Conservation (phyloP, 192 early-diverging fungal species). For the Podila minutissima region DNA sequence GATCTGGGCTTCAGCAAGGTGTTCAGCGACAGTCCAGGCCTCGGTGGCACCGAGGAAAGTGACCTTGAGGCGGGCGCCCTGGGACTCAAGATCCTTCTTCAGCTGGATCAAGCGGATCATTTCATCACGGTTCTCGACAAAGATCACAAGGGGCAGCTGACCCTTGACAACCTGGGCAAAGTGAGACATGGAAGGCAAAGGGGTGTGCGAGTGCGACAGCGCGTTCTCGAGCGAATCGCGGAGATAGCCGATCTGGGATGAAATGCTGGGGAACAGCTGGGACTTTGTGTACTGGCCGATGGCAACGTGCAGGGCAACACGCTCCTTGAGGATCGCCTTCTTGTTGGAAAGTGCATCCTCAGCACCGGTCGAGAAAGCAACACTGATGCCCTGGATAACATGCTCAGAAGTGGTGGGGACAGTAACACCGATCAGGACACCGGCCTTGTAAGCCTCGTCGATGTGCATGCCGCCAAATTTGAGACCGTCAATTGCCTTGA, state of each 20-base stretch:
- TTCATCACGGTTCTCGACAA: slow-evolving; percentile 61
- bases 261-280: slow-evolving; percentile 52
- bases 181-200: neutral
- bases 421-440: slow-evolving; percentile 65
- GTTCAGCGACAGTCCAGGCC: slow-evolving; percentile 65
- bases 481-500: slow-evolving; percentile 69
- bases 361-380: slow-evolving; percentile 70
- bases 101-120: slow-evolving; percentile 67
- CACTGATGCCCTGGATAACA: slow-evolving; percentile 62
- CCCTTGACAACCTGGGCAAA: slow-evolving; percentile 54
- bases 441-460: slow-evolving; percentile 58
- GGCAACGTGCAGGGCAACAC: slow-evolving; percentile 63
- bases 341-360: slow-evolving; percentile 25
- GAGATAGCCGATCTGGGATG: slow-evolving; percentile 57
- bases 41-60: slow-evolving; percentile 73
- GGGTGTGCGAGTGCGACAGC: slow-evolving; percentile 8
- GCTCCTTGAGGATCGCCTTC: slow-evolving; percentile 53
- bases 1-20: slow-evolving; percentile 59
- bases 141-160: slow-evolving; percentile 52
- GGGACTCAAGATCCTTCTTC: slow-evolving; percentile 51
- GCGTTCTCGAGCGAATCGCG: slow-evolving; percentile 45
- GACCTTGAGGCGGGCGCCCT: slow-evolving; percentile 42
- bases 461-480: slow-evolving; percentile 60
- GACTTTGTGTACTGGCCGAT: slow-evolving; percentile 57
- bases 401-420: slow-evolving; percentile 51